These are phyloP conservation scores for Lipomyces chichibuensis DNA, from an alignment of 805 yeast genomes.

Conservation along the genomic window DNA sequence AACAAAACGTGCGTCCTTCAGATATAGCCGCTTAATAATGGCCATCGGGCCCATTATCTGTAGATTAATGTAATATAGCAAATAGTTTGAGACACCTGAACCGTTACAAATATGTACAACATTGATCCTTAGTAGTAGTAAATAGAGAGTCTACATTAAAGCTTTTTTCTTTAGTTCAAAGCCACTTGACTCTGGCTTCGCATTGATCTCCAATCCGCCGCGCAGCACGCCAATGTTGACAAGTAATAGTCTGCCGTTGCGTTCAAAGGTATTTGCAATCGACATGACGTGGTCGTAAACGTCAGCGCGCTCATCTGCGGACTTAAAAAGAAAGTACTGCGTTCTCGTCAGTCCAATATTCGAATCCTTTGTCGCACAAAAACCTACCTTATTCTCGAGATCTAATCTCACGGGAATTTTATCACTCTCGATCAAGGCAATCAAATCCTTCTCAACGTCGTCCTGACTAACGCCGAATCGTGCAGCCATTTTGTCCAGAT, in stretches of 20 bases:
- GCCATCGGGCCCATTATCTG: too few relatives aligned
- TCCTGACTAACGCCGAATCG: constrained; percentile 25
- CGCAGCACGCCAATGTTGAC: constrained; percentile 22
- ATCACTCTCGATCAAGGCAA: constrained; percentile 15
- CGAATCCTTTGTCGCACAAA: neutral
- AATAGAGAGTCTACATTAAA: neutral
- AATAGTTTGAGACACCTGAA: too few relatives aligned
- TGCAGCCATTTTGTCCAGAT: constrained; percentile 23
- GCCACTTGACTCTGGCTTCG: neutral
- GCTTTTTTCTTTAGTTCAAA: constrained; percentile 6
- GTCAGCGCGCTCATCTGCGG: constrained; percentile 27
- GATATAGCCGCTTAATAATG: neutral
- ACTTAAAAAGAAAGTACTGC: constrained; percentile 18
- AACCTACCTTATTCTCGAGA: constrained; percentile 18
- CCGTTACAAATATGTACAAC: too few relatives aligned
- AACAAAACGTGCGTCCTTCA: neutral
- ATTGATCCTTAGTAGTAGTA: too few relatives aligned
- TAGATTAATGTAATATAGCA: too few relatives aligned
- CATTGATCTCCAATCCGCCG: constrained; percentile 27
- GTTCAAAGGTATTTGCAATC: constrained; percentile 26
- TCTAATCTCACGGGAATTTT: constrained; percentile 27
- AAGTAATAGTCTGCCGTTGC: constrained; percentile 23
- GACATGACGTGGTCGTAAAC: constrained; percentile 19
- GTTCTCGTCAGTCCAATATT: neutral
- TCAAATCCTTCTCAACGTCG: constrained; percentile 20